A percentile compares a stretch with the other conserved stretches of the same genome.
Evolutionary conservation across 139 green algal species (phyloP).

Genomic region (Micractinium sp.): DNA sequence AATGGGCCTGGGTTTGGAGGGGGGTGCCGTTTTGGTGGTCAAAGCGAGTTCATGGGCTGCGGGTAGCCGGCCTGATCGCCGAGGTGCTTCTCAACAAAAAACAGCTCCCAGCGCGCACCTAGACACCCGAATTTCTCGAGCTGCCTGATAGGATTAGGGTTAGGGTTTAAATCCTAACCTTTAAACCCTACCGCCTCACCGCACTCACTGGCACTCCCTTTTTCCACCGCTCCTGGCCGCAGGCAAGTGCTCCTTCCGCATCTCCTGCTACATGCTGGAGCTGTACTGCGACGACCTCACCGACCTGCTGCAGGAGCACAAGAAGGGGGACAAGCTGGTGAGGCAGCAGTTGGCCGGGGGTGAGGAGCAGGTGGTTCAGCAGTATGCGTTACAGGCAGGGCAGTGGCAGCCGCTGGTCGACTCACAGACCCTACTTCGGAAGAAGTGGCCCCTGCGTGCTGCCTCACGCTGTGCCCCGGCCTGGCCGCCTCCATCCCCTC

Average conservation of each 20-base stretch:
- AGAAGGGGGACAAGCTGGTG: conserved; percentile 35
- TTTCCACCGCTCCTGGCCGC: background rate
- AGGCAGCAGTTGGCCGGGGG: background rate
- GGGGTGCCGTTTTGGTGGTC: background rate
- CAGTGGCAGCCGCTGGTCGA: background rate
- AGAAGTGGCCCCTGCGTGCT: background rate
- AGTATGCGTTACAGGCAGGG: background rate
- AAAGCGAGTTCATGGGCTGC: too few species aligned
- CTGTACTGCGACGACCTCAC: conserved; percentile 91
- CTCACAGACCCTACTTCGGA: too few species aligned
- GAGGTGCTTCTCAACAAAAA: background rate
- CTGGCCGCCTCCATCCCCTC: background rate
- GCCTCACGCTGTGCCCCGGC: too few species aligned
- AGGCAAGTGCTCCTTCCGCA: conserved; percentile 84
- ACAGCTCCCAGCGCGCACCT: too few species aligned
- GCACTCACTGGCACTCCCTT: background rate
- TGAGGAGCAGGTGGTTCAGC: too few species aligned
- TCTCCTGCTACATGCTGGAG: conserved; percentile 96
- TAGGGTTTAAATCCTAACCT: too few species aligned
- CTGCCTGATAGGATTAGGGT: too few species aligned
- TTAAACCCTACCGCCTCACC: background rate
- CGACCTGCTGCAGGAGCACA: conserved; percentile 81
- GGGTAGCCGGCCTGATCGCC: background rate
- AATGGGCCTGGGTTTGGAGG: background rate
- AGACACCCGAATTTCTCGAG: background rate